Base-by-base conservation (phyloP, 805 yeast genomes). In the Starmerella asiatica region DNA sequence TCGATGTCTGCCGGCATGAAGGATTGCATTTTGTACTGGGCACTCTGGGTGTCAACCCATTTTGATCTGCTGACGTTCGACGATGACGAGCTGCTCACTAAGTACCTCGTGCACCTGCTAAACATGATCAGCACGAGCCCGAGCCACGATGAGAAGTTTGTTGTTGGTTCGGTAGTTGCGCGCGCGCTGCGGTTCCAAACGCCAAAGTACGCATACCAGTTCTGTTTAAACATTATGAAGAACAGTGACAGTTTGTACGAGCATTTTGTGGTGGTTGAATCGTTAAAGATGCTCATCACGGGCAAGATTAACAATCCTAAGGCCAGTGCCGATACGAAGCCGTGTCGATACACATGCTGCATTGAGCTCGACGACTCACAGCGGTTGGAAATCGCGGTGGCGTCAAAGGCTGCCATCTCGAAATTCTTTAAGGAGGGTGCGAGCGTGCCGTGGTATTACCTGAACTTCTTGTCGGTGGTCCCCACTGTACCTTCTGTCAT, bases 161-260 rank as follows among this genome's bases (percentile, higher is more conserved):
- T 73, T 23, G 62, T 68, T 9, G 71, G 75, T 50, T 76, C 86
- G 0, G 61, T 82, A 32, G 58, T 83, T 27, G 74, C 80, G 1
- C 75, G 75, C 48, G 52, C 82, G 2, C 60, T 88, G 48, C 69
- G 79, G 7, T 54, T 69, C 17, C 57, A 75, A 24, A 71, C 76
- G 0, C 82, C 80, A 43, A 62, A 63, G 1, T 58, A 66, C 11
- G 59, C 79, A 0, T 82, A 73, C 57, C 61, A 63, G 3, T 81
- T 79, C 53, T 61, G 83, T 14, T 53, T 65, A 19, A 84, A 82
- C 52, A 67, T 84, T 0, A 62, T 88, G 37, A 61, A 64, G 21
- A 34, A 21, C 23, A 42, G 44, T 36, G 64, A 70, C 37, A 79
- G 88, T 52, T 86, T 91, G 2, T 73, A 68, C 52, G 73, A 68